Evolutionary conservation across 2,329 filamentous ascomycete species (phyloP), one percentile per base, ranked within the genome.

Genomic region (Myriosclerotinia duriaeana): DNA sequence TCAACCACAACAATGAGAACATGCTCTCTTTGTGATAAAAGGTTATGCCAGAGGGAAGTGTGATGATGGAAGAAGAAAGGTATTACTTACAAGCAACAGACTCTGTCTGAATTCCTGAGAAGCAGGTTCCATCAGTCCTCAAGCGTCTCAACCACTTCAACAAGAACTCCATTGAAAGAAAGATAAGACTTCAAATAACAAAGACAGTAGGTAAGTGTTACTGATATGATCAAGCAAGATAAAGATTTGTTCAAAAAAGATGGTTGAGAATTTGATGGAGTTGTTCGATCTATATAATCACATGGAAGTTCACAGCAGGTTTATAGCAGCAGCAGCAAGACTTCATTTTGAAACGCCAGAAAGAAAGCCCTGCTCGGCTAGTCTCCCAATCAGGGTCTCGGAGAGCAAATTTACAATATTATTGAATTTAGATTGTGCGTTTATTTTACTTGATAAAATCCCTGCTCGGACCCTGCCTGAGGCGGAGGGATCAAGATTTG

Each of bases 391-490:
- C 44, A 61, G 7, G 20, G 11, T 38, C 34, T 26, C 30, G 30
- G n/a, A 15, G 34, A 34, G 30, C 30, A 50, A 26, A 38, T 61
- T 50, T 26, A 38, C 15, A 40, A 50, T 17, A 22, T 48, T 44
- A 50, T 48, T 60, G 44, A 26, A 60, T 60, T 26, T 60, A 12
- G 8, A 50, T 26, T 40, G 30, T 50, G 58, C 1, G 30, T 36
- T 36, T 40, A 50, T 61, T 50, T 50, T 50, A 61, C 58, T 30
- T 40, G n/a, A 5, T 61, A n/a, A 20, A 36, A 61, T 8, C 58
- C 58, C n/a, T 61, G 58, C 30, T 50, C 44, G 22, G 5, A 26
- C 58, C 34, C 34, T 50, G 44, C 46, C 44, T 61, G 56, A 60
- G 56, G 58, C 20, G 34, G n/a, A n/a, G 34, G 50, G 14, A 52